phyloP scores from a whole-genome alignment of 805 yeast species.

The Diddensiella transvaalensis region DNA sequence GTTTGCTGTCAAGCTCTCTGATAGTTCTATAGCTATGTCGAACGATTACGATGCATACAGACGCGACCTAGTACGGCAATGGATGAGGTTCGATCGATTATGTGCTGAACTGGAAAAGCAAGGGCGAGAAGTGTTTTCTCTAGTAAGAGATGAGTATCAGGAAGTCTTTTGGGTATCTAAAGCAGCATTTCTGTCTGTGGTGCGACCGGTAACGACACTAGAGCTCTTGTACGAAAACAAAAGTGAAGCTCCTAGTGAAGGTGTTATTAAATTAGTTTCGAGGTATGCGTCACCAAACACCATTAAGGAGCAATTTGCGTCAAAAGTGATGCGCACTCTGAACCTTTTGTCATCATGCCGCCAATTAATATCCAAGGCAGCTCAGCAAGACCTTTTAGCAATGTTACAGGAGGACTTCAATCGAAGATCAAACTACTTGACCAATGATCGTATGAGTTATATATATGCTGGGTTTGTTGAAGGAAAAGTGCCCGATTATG shows the following conservation, averaged over 20 bases:
- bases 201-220: constrained; percentile 35
- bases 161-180: constrained; percentile 36
- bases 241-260: constrained; percentile 29
- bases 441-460: constrained; percentile 22
- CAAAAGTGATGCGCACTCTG: background rate
- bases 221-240: constrained; percentile 36
- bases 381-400: constrained; percentile 33
- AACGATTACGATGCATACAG: constrained; percentile 36
- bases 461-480: constrained; percentile 14
- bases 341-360: background rate
- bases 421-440: constrained; percentile 14
- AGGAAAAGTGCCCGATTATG: constrained; percentile 11
- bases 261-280: constrained; percentile 23
- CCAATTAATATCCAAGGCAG: constrained; percentile 33
- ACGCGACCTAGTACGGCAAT: constrained; percentile 45
- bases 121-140: constrained; percentile 55
- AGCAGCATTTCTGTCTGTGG: constrained; percentile 34
- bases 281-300: background rate
- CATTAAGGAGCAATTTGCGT: background rate
- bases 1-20: constrained; percentile 27
- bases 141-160: constrained; percentile 39
- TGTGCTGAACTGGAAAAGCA: constrained; percentile 67
- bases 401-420: constrained; percentile 37
- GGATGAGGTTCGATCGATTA: constrained; percentile 67
- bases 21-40: background rate